These are phyloP conservation scores for Erodium chrysanthum DNA, from an alignment of 441 rosid genomes.

Conservation along the genomic window DNA sequence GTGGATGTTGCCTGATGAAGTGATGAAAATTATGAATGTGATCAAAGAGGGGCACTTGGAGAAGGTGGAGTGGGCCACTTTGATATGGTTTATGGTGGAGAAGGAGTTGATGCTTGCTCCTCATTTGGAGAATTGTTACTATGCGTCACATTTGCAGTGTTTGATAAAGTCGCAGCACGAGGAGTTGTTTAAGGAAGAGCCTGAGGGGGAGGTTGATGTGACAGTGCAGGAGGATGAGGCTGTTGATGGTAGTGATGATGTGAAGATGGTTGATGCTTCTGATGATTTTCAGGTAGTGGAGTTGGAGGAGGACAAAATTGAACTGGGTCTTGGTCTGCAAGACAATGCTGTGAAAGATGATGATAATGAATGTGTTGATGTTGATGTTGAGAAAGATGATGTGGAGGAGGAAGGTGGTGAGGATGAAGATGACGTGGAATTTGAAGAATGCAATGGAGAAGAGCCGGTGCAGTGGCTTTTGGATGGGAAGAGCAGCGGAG, in stretches of 20 bases:
- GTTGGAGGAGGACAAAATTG: slow-evolving; percentile 40
- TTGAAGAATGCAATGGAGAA: too few relatives aligned
- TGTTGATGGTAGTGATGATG: slow-evolving; percentile 15
- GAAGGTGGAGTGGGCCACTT: slow-evolving; percentile 64
- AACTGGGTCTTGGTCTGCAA: slow-evolving; percentile 32
- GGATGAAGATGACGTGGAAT: neutral
- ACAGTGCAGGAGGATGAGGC: slow-evolving; percentile 22
- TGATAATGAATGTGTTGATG: slow-evolving; percentile 22
- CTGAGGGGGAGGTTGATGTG: slow-evolving; percentile 30
- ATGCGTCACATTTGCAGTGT: slow-evolving; percentile 75
- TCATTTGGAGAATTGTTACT: slow-evolving; percentile 51
- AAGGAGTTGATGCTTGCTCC: slow-evolving; percentile 48
- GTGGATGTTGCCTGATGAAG: slow-evolving; percentile 61
- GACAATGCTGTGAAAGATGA: slow-evolving; percentile 22
- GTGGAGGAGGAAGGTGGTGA: neutral
- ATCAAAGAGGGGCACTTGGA: slow-evolving; percentile 59
- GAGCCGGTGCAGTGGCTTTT: too few relatives aligned
- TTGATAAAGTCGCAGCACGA: slow-evolving; percentile 45
- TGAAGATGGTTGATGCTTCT: slow-evolving; percentile 24
- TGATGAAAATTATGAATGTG: slow-evolving; percentile 28
- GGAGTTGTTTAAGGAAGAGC: slow-evolving; percentile 31
- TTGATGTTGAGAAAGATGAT: neutral
- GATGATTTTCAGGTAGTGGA: neutral
- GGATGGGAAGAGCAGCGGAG: too few relatives aligned
- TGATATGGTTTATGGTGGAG: slow-evolving; percentile 85